phyloP scores from a whole-genome alignment of 208 protist species.

The Leishmania turanica region DNA sequence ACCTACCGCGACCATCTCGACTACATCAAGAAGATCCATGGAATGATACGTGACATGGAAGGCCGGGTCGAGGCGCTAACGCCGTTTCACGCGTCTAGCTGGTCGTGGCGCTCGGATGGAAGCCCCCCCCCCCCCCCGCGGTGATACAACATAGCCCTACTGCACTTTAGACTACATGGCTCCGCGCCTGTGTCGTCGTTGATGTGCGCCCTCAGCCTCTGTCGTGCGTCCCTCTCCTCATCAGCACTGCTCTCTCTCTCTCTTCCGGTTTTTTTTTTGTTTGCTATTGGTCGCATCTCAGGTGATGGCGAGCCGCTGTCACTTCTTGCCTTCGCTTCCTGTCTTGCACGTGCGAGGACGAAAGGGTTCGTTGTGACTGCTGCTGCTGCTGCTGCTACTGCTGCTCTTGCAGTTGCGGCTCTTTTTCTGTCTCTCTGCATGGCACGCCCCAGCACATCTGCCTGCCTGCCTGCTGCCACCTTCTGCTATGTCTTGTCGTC shows the following conservation, averaged over 20 bases:
- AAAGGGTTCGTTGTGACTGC: not conserved
- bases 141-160: not conserved
- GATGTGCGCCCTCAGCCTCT: not conserved
- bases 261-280: too few species aligned
- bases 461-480: not conserved
- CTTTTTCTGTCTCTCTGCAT: not conserved
- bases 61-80: slow-evolving; percentile 14
- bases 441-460: not conserved
- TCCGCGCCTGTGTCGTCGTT: not conserved
- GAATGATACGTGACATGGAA: slow-evolving; percentile 18
- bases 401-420: not conserved
- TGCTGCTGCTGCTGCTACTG: not conserved
- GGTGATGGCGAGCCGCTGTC: not conserved
- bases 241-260: not conserved
- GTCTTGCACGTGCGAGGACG: not conserved
- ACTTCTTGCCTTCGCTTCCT: not conserved
- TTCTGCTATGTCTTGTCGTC: not conserved
- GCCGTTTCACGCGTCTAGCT: not conserved
- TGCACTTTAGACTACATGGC: not conserved
- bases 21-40: slow-evolving; percentile 14
- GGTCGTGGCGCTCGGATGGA: too few species aligned
- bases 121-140: not conserved
- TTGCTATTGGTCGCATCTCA: not conserved
- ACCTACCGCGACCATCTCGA: slow-evolving; percentile 15
- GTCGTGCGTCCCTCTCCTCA: not conserved